Conservation (phyloP, 495 filamentous ascomycete genomes). For the Haplographium delicatum region DNA sequence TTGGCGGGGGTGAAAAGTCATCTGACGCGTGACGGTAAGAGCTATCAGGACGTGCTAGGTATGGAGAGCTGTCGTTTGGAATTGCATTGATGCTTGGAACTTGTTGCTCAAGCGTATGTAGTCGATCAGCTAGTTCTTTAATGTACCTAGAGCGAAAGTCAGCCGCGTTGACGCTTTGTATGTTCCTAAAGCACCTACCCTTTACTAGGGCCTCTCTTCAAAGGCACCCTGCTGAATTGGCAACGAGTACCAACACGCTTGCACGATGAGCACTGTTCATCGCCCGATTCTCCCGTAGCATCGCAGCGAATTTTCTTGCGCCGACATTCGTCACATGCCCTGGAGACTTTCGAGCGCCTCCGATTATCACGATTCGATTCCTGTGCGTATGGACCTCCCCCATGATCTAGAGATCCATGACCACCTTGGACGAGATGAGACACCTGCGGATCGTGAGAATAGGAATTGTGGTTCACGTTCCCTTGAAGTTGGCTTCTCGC, state of each 20-base stretch:
- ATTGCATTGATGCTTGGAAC: conserved; percentile 47
- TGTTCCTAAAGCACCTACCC: conserved; percentile 52
- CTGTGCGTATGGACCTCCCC: conserved; percentile 16
- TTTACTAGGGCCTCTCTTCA: conserved; percentile 95
- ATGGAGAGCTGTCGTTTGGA: too few species aligned
- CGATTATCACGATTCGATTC: too few species aligned
- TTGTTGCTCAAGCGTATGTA: conserved; percentile 82
- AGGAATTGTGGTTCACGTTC: conserved; percentile 24
- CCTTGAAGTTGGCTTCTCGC: conserved; percentile 8
- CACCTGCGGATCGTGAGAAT: conserved; percentile 22
- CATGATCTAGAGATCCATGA: conserved; percentile 17
- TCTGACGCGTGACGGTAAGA: conserved; percentile 37
- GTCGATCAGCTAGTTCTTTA: conserved; percentile 87
- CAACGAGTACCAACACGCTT: conserved; percentile 70
- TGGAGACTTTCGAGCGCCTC: conserved; percentile 86
- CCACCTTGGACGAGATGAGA: conserved; percentile 15
- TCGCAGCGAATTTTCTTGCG: conserved; percentile 97
- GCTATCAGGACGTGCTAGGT: too few species aligned
- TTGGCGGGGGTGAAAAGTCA: conserved; percentile 45
- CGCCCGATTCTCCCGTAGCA: conserved; percentile 71
- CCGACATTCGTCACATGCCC: conserved; percentile 92
- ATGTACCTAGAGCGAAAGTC: conserved; percentile 63
- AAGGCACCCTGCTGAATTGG: conserved; percentile 86
- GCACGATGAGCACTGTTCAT: conserved; percentile 82
- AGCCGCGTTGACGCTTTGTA: too few species aligned